Evolutionary conservation across 2,329 filamentous ascomycete species (phyloP).

Genomic region (Podosphaera fusca): DNA sequence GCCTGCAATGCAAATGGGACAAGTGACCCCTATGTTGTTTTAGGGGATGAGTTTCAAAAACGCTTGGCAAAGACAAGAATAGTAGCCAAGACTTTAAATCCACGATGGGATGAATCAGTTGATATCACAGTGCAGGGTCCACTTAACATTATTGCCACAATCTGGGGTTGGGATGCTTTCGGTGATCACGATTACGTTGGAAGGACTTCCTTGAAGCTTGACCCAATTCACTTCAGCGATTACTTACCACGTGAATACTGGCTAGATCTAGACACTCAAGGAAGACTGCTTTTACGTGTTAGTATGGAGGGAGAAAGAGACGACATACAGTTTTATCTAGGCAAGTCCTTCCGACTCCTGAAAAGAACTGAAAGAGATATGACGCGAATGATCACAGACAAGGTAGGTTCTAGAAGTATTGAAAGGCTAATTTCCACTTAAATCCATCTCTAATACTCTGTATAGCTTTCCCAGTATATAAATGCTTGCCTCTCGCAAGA

Average conservation of each 20-base stretch:
- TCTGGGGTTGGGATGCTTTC: slow-evolving; percentile 96
- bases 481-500: slow-evolving; percentile 68
- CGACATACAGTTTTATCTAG: slow-evolving; percentile 96
- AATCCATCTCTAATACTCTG: not conserved
- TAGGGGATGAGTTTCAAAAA: slow-evolving; percentile 95
- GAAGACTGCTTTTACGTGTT: slow-evolving; percentile 65
- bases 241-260: slow-evolving; percentile 92
- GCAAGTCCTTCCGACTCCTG: slow-evolving; percentile 82
- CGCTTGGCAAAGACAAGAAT: slow-evolving; percentile 84
- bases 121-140: slow-evolving; percentile 85
- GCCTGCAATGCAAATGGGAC: slow-evolving; percentile 89
- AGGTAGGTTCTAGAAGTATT: slow-evolving; percentile 30
- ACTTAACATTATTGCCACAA: slow-evolving; percentile 83
- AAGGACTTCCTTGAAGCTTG: slow-evolving; percentile 89
- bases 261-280: slow-evolving; percentile 92
- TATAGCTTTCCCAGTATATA: slow-evolving; percentile 73
- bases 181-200: slow-evolving; percentile 96
- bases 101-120: slow-evolving; percentile 90
- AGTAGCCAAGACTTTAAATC: slow-evolving; percentile 73
- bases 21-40: slow-evolving; percentile 90
- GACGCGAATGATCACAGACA: slow-evolving; percentile 94
- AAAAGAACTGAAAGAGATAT: slow-evolving; percentile 95
- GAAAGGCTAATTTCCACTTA: not conserved
- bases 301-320: slow-evolving; percentile 98
- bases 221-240: slow-evolving; percentile 90